Evolutionary conservation across 2,329 filamentous ascomycete species (phyloP), one percentile per base, ranked within the genome.

Genomic region (Biscogniauxia mediterranea): DNA sequence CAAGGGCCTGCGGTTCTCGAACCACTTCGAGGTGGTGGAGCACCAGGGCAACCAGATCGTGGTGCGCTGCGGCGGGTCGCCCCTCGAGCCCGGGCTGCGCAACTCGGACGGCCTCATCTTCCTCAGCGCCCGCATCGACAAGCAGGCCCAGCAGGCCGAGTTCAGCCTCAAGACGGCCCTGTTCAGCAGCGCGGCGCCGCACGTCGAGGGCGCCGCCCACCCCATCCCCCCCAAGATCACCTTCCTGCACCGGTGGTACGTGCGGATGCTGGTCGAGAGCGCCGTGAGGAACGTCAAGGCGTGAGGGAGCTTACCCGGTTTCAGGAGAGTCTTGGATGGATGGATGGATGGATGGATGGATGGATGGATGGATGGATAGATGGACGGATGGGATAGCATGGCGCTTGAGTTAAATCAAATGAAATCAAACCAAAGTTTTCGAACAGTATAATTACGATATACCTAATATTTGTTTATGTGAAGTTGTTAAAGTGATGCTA

Each of bases 21-120:
- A 74, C 63, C 72, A 74, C 61, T 74, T 74, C 59, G 72, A 74
- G 66, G 72, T 74, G 1, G 72, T 74, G 28, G 62, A 69, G 60
- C 70, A 72, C 53, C 54, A 58, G 46, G 70, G 69, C 51, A 68
- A 65, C 56, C 68, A 73, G 66, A 70, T 74, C 56, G 66, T 66
- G 17, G 67, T 73, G 26, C 71, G 72, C 19, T 73, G 72, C 63
- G 71, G 72, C 53, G 71, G 61, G 5, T 73, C 72, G 25, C 71
- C 71, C 8, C 52, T 71, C 58, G 59, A 70, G 32, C 63, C 68
- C 3, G 71, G 71, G 1, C 61, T 71, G 57, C 64, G 72, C 57
- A 60, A 65, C 49, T 73, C 71, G 38, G 72, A 74, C 53, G 71
- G 71, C 6, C 66, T 74, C 21, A 57, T 74, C 58, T 67, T 70